Evolutionary conservation across 208 protist genomes (phyloP), one percentile per base, ranked within the genome.

Genomic region (Trypanosoma scelopori): DNA sequence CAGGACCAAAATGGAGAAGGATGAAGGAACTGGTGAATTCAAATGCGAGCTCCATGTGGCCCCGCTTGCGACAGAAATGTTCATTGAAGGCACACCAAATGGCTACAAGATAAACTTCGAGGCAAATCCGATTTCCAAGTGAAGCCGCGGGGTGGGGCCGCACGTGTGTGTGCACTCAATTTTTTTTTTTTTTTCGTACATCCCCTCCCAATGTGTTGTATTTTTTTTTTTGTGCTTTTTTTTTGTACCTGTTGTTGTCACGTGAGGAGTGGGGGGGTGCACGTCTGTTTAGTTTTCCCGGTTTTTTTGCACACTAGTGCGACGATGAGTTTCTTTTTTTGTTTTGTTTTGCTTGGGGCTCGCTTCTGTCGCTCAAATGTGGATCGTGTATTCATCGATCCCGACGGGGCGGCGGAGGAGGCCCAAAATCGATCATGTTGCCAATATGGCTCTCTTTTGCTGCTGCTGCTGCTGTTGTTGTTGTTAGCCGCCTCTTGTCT

Each of bases 71-170:
- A 91, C 84, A 23, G 82, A 91, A 66, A 81, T 88, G 82, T 91
- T 93, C 52, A 84, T 93, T 55, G 70, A 87, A 65, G 87, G 87
- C 12, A 71, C 74, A 58, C 78, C 79, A 47, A 91, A 91, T 64
- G 84, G 84, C 64, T 93, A 84, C 84, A 93, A 90, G 77, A 85
- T 89, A 62, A 78, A 71, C 73, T 90, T 85, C 62, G 79, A 85
- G 69, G 86, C 86, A 1, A 63, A 65, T 47, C 56, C 59, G 5
- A 37, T 37, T 9, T 9, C 32, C 3, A 37, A 37, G 32, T 37
- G 32, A 37, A 37, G 32, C 32, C 32, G 9, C 9, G 9, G 32
- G 32, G 3, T 9, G 32, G 5, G 32, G 9, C 3, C 6, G 48
- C n/a, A 3, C 47, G 30, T 66, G 13, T 46, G 42, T 18, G 45